Conservation (phyloP, 129 eudicot genomes). For the sunflower (Helianthus annuus) region DNA sequence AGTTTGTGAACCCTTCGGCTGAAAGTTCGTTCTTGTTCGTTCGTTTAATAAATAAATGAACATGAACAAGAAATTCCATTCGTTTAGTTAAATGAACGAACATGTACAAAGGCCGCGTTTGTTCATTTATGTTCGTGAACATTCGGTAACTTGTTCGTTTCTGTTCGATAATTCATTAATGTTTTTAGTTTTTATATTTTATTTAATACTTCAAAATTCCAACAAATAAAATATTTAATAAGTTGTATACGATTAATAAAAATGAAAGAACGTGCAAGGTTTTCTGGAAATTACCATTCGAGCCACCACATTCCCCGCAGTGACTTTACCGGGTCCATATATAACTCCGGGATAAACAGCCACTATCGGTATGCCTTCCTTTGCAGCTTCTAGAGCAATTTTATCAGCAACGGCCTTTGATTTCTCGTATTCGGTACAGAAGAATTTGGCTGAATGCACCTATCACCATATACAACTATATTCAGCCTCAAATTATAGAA, state of each 20-base stretch:
- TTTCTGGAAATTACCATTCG: slow-evolving; percentile 48
- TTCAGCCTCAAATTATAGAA: neutral
- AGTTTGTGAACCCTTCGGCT: too few species aligned
- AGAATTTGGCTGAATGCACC: slow-evolving; percentile 65
- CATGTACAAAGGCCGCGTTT: too few species aligned
- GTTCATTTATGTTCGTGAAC: too few species aligned
- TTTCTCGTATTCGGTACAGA: slow-evolving; percentile 88
- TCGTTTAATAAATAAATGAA: too few species aligned
- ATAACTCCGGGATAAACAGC: slow-evolving; percentile 91
- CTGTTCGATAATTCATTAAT: too few species aligned
- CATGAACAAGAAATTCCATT: too few species aligned
- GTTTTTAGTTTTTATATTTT: too few species aligned
- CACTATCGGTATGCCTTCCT: slow-evolving; percentile 78
- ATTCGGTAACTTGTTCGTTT: too few species aligned
- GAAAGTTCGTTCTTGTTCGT: too few species aligned
- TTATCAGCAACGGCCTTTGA: slow-evolving; percentile 79
- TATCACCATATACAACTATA: slow-evolving; percentile 24
- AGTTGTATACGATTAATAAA: neutral
- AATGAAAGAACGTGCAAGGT: neutral
- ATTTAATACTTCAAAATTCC: too few species aligned
- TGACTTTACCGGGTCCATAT: slow-evolving; percentile 88
- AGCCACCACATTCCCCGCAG: slow-evolving; percentile 80
- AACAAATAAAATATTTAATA: neutral
- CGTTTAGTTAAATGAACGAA: too few species aligned
- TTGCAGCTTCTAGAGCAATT: slow-evolving; percentile 78